Evolutionary conservation across 177 flowering plant genomes (phyloP).

Genomic region (Vitis hybrid): DNA sequence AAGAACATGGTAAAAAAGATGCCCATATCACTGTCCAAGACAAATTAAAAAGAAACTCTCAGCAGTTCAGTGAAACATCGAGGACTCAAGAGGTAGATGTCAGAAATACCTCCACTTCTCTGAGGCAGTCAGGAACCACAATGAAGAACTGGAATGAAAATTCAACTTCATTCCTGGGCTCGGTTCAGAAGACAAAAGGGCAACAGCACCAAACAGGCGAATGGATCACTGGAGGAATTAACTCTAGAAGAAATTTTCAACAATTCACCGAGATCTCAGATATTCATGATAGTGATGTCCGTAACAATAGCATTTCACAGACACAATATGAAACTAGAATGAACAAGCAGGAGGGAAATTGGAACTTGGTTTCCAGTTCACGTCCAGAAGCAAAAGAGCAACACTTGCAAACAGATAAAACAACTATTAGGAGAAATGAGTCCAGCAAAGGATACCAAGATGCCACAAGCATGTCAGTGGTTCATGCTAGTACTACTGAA

Average conservation of each 20-base stretch:
- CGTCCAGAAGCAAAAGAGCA: slow-evolving; percentile 17
- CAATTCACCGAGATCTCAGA: slow-evolving; percentile 23
- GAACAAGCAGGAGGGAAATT: slow-evolving; percentile 31
- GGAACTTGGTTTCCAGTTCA: slow-evolving; percentile 22
- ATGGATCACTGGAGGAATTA: slow-evolving; percentile 12
- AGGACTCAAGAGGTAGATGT: slow-evolving; percentile 17
- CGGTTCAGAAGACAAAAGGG: slow-evolving; percentile 18
- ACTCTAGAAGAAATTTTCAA: slow-evolving; percentile 28
- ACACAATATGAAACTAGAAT: slow-evolving; percentile 21
- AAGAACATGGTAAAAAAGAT: slow-evolving; percentile 7
- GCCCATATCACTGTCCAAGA: slow-evolving; percentile 9
- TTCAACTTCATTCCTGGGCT: slow-evolving; percentile 13
- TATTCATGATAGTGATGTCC: slow-evolving; percentile 14
- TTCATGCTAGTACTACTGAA: slow-evolving; percentile 15
- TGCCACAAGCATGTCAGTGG: slow-evolving; percentile 13
- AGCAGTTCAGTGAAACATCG: slow-evolving; percentile 12
- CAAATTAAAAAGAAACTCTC: slow-evolving; percentile 15
- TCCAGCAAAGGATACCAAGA: slow-evolving; percentile 24
- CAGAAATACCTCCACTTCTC: slow-evolving; percentile 21
- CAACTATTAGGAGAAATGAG: slow-evolving; percentile 11
- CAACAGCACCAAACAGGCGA: slow-evolving; percentile 22
- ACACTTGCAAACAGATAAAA: slow-evolving; percentile 10
- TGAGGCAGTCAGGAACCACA: slow-evolving; percentile 25
- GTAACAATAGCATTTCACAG: slow-evolving; percentile 25
- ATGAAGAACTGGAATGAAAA: slow-evolving; percentile 26